Conservation (phyloP, 176 grass and related monocot species). For the Triticum aestivum region DNA sequence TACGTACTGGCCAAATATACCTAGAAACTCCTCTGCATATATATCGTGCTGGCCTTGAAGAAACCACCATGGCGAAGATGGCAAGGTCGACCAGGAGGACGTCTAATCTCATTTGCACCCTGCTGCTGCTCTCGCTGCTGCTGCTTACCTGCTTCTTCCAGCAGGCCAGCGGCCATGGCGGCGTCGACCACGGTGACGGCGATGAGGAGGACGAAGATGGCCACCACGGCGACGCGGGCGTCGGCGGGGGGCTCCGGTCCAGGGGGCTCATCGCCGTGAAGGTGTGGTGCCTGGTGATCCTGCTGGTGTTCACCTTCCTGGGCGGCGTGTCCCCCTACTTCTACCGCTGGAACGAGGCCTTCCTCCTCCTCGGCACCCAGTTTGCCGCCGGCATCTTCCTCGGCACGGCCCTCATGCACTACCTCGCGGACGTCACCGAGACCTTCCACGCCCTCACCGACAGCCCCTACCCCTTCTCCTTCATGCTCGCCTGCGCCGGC, state of each 20-base stretch:
- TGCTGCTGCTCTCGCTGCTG: conserved; percentile 28
- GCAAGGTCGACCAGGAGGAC: not conserved
- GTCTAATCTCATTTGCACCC: not conserved
- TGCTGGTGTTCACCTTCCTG: conserved; percentile 66
- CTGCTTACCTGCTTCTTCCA: conserved; percentile 3
- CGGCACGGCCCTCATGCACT: conserved; percentile 77
- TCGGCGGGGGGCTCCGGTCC: not conserved
- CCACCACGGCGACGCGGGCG: not conserved
- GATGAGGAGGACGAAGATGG: not conserved
- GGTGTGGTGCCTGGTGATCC: conserved; percentile 83
- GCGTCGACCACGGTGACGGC: conserved; percentile 15
- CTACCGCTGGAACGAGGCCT: conserved; percentile 80
- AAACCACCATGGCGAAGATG: not conserved
- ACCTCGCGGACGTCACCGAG: conserved; percentile 46
- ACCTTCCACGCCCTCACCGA: conserved; percentile 47
- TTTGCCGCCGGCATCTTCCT: conserved; percentile 86
- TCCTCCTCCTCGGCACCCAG: conserved; percentile 76
- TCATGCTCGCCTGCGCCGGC: conserved; percentile 66
- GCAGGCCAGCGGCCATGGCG: conserved; percentile 33
- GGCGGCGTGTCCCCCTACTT: conserved; percentile 83
- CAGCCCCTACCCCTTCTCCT: conserved; percentile 68
- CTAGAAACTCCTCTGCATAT: not conserved
- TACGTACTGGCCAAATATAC: not conserved
- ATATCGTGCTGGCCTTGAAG: not conserved
- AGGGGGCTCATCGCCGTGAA: conserved; percentile 57